These are phyloP conservation scores for Nyssa sinensis DNA, from an alignment of 148 eudicot species.

Conservation along the genomic window DNA sequence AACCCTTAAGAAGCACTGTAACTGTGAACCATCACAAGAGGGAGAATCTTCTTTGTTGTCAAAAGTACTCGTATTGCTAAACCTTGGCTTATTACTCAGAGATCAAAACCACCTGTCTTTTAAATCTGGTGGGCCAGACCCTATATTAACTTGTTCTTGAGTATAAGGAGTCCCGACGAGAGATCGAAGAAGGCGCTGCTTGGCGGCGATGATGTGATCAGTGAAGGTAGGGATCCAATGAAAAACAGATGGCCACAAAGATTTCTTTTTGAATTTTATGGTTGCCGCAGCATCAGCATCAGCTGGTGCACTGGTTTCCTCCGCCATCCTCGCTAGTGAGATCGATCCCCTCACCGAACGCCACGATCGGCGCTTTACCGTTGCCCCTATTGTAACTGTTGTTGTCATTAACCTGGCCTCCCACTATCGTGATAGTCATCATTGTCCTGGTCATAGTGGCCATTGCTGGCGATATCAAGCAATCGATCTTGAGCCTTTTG, in stretches of 20 bases:
- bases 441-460: slow-evolving; percentile 17
- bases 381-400: slow-evolving; percentile 17
- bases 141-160: slow-evolving; percentile 81
- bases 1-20: slow-evolving; percentile 97
- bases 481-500: slow-evolving; percentile 40
- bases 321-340: no score
- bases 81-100: slow-evolving; percentile 70
- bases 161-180: slow-evolving; percentile 76
- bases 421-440: slow-evolving; percentile 7
- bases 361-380: slow-evolving; percentile 32
- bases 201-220: slow-evolving; percentile 74
- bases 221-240: slow-evolving; percentile 85
- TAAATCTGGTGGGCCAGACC: slow-evolving; percentile 89
- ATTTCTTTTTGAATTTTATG: no score
- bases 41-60: slow-evolving; percentile 69
- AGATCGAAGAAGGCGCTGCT: slow-evolving; percentile 84
- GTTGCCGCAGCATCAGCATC: no score
- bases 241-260: slow-evolving; percentile 16
- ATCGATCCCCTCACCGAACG: background rate
- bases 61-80: slow-evolving; percentile 83
- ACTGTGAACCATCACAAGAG: slow-evolving; percentile 88
- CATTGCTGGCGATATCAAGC: slow-evolving; percentile 28
- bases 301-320: no score
- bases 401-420: slow-evolving; percentile 22
- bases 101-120: slow-evolving; percentile 93